Base-by-base conservation (phyloP, 2,329 filamentous ascomycete genomes). In the Phialemoniopsis sp. region DNA sequence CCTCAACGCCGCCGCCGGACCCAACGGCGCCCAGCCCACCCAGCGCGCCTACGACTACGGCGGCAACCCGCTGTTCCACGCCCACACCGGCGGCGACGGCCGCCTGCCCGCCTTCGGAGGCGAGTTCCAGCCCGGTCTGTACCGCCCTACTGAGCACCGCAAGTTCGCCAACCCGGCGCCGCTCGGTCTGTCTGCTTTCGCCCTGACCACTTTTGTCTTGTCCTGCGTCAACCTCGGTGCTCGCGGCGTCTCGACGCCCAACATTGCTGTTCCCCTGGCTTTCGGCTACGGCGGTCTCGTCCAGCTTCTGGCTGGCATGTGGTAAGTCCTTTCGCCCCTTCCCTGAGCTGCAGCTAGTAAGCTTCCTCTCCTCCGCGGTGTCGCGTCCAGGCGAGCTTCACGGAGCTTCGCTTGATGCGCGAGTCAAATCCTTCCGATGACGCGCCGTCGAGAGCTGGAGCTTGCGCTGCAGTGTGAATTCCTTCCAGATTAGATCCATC, bases 231-330 rank as follows among this genome's bases (percentile, higher is more conserved):
- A 91, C 67, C 71, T 88, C 62, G 70, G 77, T 38, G 67, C 81
- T 3, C 75, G 80, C 12, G 73, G 70, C 41, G 68, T 89, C 40
- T 62, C 62, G 2, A 59, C 57, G 3, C 81, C 85, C 34, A 85
- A 80, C 56, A 75, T 91, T 40, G 80, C 84, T 33, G 71, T 89
- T 9, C 76, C 78, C 12, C 64, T 84, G 13, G 85, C 85, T 6
- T 83, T 84, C 50, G 86, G 76, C 17, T 90, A 90, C 58, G 87
- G 87, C 53, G 87, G 86, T 52, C 69, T 89, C 13, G 79, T 90
- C 32, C 87, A 93, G 68, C 71, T 91, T 37, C 68, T 88, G 16
- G 84, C 87, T 48, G 87, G 87, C 68, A 93, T 91, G 87, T 93
- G 87, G 87, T 89, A 74, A 62, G 78, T 72, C 10, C n/a, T n/a